Evolutionary conservation across 2,329 filamentous ascomycete species (phyloP), one percentile per base, ranked within the genome.

Genomic region (Calonectria honghensis): DNA sequence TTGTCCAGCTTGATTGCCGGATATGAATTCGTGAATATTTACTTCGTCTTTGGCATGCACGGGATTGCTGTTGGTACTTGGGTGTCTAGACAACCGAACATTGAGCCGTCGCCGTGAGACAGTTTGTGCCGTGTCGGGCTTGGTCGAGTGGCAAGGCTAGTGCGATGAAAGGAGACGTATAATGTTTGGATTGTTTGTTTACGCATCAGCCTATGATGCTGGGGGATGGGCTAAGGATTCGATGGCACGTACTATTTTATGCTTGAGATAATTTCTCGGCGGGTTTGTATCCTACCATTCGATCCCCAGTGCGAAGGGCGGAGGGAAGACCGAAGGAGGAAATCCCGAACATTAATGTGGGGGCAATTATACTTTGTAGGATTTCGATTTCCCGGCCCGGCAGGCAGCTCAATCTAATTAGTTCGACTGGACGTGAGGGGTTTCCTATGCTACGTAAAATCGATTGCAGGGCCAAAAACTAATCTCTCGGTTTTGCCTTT

Each of bases 101-200:
- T 6, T 16, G 37, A 6, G 37, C 14, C 13, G 3, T 39, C 37
- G 16, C 2, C 1, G 2, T n/a, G 41, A n/a, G 18, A 45, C 6
- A 18, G 18, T 9, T 9, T n/a, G 41, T 2, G 7, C 41, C 6
- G 4, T 45, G 1, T 3, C 18, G 18, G 18, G 0, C 6, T 45
- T 1, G 1, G 6, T 20, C 2, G 41, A 7, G 2, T 9, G 16
- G 7, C 1, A 45, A n/a, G 0, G 6, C 6, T 18, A n/a, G 5
- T 18, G 18, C 5, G 4, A 45, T n/a, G 41, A 5, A n/a, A 45
- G 5, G 6, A n/a, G 6, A n/a, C 10, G n/a, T 45, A 45, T 6
- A 16, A 20, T 41, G 2, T 16, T 18, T 16, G 13, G 14, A 3
- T 39, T 16, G 3, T 18, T 41, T 16, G 39, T 41, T 13, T n/a